phyloP scores from a whole-genome alignment of 345 rosid species.

The Brassica incana region DNA sequence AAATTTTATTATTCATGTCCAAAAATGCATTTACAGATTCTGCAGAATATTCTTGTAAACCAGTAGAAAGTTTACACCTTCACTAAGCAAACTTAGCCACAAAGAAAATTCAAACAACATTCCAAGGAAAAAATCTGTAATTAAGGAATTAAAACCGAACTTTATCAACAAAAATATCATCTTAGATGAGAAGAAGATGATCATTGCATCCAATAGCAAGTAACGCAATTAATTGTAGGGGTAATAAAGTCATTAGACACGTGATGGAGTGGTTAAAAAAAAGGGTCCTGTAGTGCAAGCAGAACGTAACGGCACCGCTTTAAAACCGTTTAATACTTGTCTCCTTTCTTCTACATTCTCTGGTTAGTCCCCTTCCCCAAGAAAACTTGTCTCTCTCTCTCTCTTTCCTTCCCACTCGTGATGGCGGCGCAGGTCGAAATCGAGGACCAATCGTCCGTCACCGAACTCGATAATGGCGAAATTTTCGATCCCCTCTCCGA shows the following conservation, averaged over 20 bases:
- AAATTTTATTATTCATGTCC: background rate
- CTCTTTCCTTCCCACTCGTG: background rate
- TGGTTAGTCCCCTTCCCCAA: slow-evolving; percentile 5
- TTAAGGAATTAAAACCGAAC: background rate
- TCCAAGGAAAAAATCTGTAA: background rate
- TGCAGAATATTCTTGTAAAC: background rate
- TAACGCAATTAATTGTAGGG: background rate
- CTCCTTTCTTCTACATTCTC: slow-evolving; percentile 10
- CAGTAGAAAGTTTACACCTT: background rate
- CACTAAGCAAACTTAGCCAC: background rate
- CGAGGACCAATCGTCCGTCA: slow-evolving; percentile 35
- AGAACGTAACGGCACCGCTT: slow-evolving; percentile 38
- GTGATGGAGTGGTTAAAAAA: background rate
- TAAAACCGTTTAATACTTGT: slow-evolving; percentile 14
- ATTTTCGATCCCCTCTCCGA: slow-evolving; percentile 18
- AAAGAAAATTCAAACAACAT: background rate
- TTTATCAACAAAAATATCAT: background rate
- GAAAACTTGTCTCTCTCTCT: slow-evolving; percentile 9
- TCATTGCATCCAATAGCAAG: background rate
- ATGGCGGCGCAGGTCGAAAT: slow-evolving; percentile 40
- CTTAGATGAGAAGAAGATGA: background rate
- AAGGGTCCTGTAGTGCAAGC: slow-evolving; percentile 1
- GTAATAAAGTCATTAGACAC: slow-evolving; percentile 1
- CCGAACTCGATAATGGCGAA: slow-evolving; percentile 34
- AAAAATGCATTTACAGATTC: background rate